Evolutionary conservation across 306 rosid genomes (phyloP).

Genomic region (Echinosophora koreensis): DNA sequence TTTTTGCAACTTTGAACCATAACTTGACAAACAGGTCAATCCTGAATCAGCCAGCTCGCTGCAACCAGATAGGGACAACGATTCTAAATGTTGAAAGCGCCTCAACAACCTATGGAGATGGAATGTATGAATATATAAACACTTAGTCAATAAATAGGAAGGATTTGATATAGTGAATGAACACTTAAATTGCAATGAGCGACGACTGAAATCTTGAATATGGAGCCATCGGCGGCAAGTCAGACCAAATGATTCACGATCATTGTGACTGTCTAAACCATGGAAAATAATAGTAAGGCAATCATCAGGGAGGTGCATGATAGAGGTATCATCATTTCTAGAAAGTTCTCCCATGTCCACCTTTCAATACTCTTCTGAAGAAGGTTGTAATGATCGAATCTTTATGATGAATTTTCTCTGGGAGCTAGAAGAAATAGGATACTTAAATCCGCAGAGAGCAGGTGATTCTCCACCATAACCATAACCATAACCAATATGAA

Average conservation of each 20-base stretch:
- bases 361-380: conserved; percentile 60
- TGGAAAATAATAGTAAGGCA: conserved; percentile 65
- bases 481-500: conserved; percentile 74
- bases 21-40: conserved; percentile 53
- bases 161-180: conserved; percentile 52
- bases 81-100: conserved; percentile 68
- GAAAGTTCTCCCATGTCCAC: conserved; percentile 56
- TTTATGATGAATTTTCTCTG: conserved; percentile 58
- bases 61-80: conserved; percentile 70
- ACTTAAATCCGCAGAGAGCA: conserved; percentile 62
- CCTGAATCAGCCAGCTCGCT: conserved; percentile 58
- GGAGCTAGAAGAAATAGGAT: conserved; percentile 57
- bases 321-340: conserved; percentile 49
- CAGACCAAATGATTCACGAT: conserved; percentile 72
- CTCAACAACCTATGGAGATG: conserved; percentile 59
- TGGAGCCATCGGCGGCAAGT: conserved; percentile 67
- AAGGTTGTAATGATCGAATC: conserved; percentile 64
- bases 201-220: conserved; percentile 60
- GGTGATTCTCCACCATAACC: conserved; percentile 58
- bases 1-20: conserved; percentile 61
- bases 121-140: conserved; percentile 43
- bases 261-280: conserved; percentile 53
- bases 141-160: conserved; percentile 43
- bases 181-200: conserved; percentile 61
- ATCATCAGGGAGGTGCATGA: conserved; percentile 68